Base-by-base conservation (phyloP, 345 rosid species). In the Citrus maxima region DNA sequence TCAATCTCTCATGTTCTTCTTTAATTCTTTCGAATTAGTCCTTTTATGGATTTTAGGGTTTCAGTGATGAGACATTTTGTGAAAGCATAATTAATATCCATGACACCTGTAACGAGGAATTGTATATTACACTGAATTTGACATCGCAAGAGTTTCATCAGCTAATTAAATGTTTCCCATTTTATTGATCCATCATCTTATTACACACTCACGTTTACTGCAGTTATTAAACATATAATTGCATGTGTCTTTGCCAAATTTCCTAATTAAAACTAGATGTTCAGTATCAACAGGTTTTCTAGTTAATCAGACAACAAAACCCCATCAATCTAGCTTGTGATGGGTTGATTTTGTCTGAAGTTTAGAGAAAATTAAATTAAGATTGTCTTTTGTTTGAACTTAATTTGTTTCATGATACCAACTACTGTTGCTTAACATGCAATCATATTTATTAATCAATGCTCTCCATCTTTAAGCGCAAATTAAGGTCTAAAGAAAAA, bases 101-200 rank as follows among this genome's bases (percentile, higher is more conserved):
- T 25, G 25, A 34, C 76, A 61, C 76, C 70, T 79, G 34, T 14
- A 72, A 61, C 80, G 70, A 78, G 77, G 82, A 72, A 60, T 70
- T 54, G 18, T 14, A 63, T 14, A 54, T 76, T 38, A 21, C 74
- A 37, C 49, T 67, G 64, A 46, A 28, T 38, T 61, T 75, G 84
- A 80, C 83, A 80, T 42, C 62, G 24, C 81, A 37, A 70, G 67
- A 82, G 82, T 82, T 80, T 64, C n/a, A 55, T 64, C n/a, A 55
- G 54, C 63, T 78, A 54, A 18, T 54, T 8, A 40, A 21, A 37
- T 34, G 46, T 21, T 35, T 56, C 14, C n/a, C 58, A 30, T 32
- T 71, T 56, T 1, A 25, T 64, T 58, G 27, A 55, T 72, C 69
- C 62, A 62, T 76, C 62, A 69, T 76, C 67, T 40, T 62, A 5